Percentiles rank a stretch among this genome's conserved stretches.
Conservation (phyloP, 2,329 filamentous ascomycete species). For the Chalaropsis ovoidea region DNA sequence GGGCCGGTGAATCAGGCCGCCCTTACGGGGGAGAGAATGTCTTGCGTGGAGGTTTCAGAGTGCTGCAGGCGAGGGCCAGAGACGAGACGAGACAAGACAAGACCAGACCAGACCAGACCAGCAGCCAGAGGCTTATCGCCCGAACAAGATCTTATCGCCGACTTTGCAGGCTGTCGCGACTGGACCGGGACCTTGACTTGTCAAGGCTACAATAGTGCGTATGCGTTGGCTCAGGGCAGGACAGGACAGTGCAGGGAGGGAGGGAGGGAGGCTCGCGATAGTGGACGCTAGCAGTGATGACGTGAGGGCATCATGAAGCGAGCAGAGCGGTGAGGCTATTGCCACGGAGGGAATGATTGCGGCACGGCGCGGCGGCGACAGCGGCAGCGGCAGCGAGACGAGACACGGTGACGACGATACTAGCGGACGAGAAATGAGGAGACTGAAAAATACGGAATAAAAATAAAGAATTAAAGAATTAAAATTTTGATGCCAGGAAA, state of each 20-base stretch:
- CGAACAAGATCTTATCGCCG: not conserved
- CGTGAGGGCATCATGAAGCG: not conserved
- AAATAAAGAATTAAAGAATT: not conserved
- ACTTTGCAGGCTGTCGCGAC: not conserved
- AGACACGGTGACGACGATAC: not conserved
- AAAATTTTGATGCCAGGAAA: not conserved
- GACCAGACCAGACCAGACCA: too few relatives aligned
- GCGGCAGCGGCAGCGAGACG: not conserved
- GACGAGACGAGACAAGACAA: too few relatives aligned
- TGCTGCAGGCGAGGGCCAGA: not conserved
- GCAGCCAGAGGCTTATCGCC: too few relatives aligned
- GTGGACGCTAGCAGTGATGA: not conserved
- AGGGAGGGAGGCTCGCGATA: not conserved
- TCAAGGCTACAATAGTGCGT: not conserved
- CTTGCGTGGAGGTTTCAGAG: not conserved
- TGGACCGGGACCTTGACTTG: not conserved
- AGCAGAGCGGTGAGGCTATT: not conserved
- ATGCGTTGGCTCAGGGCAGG: not conserved
- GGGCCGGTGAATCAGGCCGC: constrained; percentile 8
- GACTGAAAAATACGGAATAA: not conserved
- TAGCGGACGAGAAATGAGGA: not conserved
- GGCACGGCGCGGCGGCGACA: too few relatives aligned
- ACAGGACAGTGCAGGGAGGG: too few relatives aligned
- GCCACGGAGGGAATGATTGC: too few relatives aligned
- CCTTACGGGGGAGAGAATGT: constrained; percentile 4